Evolutionary conservation across 805 yeast genomes (phyloP).

Genomic region (Teunomyces lycoperdinae): DNA sequence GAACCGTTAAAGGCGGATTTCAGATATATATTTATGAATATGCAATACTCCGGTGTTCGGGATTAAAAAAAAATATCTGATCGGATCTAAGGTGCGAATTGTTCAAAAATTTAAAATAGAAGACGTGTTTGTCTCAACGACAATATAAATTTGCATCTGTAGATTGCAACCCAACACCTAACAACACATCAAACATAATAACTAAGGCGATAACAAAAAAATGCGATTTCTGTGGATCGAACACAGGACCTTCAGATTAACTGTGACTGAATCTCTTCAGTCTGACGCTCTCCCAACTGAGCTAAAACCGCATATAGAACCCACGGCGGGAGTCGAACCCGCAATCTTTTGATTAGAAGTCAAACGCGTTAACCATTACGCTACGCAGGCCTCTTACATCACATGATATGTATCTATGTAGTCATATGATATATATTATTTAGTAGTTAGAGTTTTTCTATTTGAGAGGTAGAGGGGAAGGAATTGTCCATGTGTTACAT

Average conservation of each 20-base stretch:
- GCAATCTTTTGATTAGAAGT: slow-evolving; percentile 23
- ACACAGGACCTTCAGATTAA: slow-evolving; percentile 83
- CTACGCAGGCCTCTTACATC: slow-evolving; percentile 13
- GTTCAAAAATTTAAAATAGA: background rate
- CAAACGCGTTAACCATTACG: slow-evolving; percentile 23
- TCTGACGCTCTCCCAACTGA: slow-evolving; percentile 39
- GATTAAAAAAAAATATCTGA: slow-evolving; percentile 7
- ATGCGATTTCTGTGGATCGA: slow-evolving; percentile 79
- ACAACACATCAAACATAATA: too few relatives aligned
- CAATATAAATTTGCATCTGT: background rate
- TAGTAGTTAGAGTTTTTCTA: too few relatives aligned
- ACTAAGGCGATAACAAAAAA: slow-evolving; percentile 6
- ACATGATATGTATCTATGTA: background rate
- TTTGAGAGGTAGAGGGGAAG: too few relatives aligned
- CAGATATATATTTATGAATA: background rate
- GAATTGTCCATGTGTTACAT: background rate
- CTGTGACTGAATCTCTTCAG: slow-evolving; percentile 30
- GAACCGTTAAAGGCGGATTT: background rate
- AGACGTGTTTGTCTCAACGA: background rate
- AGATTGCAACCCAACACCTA: background rate
- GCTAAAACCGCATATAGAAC: slow-evolving; percentile 27
- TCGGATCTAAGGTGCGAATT: slow-evolving; percentile 5
- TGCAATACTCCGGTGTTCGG: background rate
- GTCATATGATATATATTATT: too few relatives aligned
- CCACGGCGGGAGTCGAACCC: slow-evolving; percentile 24